Conservation (phyloP, 352 stramenopile genomes). For the Phytophthora rubi region DNA sequence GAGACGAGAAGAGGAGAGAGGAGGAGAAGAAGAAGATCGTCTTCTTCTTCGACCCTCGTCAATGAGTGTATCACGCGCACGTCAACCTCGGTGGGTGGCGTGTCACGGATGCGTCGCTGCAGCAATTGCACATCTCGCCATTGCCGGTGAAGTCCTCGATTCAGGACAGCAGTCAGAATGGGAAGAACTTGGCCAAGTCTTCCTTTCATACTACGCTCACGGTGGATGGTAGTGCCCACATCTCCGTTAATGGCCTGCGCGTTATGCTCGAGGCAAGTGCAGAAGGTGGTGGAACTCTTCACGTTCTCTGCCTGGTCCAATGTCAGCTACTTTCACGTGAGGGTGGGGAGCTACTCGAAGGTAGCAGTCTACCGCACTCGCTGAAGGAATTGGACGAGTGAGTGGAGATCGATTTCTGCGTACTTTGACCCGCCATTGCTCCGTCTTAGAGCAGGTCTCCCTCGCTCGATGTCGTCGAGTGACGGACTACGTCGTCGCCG, state of each 20-base stretch:
- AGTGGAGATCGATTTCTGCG: constrained; percentile 67
- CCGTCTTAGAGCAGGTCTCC: constrained; percentile 37
- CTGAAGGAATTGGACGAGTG: constrained; percentile 63
- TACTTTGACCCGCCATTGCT: constrained; percentile 47
- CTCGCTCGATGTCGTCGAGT: constrained; percentile 60
- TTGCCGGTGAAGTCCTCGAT: constrained; percentile 4
- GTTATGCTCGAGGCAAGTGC: constrained; percentile 21
- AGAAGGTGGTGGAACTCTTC: constrained; percentile 21
- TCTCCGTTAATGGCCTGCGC: constrained; percentile 29
- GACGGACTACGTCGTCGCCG: constrained; percentile 72
- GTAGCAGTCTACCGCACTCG: constrained; percentile 24
- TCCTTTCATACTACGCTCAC: constrained; percentile 33
- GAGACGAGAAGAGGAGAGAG: background rate
- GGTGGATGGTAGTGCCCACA: constrained; percentile 28
- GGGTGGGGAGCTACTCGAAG: constrained; percentile 27
- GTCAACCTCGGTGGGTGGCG: constrained; percentile 66
- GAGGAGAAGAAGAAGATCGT: constrained; percentile 5
- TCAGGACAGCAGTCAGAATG: constrained; percentile 5
- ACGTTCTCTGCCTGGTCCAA: constrained; percentile 26
- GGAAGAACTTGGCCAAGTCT: constrained; percentile 10
- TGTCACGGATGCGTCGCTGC: constrained; percentile 43
- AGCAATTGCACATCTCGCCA: constrained; percentile 31
- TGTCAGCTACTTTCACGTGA: constrained; percentile 38
- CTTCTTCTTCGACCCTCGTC: constrained; percentile 43
- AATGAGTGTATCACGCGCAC: constrained; percentile 43